Evolutionary conservation across 192 early-diverging fungal species (phyloP), one percentile per base, ranked within the genome.

Genomic region (Chytriomyces sp.): DNA sequence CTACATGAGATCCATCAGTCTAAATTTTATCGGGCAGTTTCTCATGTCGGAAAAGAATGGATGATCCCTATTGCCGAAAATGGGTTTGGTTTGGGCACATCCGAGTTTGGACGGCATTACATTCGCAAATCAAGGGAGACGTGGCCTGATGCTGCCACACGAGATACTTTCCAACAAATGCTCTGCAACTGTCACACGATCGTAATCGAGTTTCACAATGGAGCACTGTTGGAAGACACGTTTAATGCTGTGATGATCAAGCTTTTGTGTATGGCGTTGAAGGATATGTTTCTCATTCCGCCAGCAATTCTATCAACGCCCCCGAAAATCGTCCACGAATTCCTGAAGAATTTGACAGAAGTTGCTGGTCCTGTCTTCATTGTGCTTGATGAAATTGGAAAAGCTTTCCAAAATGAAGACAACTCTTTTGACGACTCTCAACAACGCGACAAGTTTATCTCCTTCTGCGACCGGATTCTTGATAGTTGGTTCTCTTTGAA

Each of bases 301-400:
- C 75, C 75, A 1, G 26, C 75, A 6, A 68, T 77, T 28, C 48
- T 77, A 11, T 69, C 67, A 9, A 69, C 0, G 7, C 46, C 35
- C 48, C 45, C 64, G 8, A 67, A 65, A 68, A 71, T 45, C 47
- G 47, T 24, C 48, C 0, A 53, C 45, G 44, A 0, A 20, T 71
- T 77, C 66, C 24, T 77, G 63, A 5, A 69, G 3, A 1, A 77
- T 11, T 35, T 77, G 44, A 77, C 75, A 16, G 43, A 65, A 35
- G 44, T 24, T 1, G 65, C 26, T 57, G 75, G 75, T 0, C 75
- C 75, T 57, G 65, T 77, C 7, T 77, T 77, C 50, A 77, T 77
- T 77, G 66, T 65, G 35, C 75, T 77, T 1, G 65, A 77, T 8
- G 75, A 67, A 77, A 77, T 77, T 49, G 75, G 75, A 8, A 11